A percentile compares a stretch with the other conserved stretches of the same genome.
phyloP scores from a whole-genome alignment of 164 flowering plant species.

The Protea cynaroides region DNA sequence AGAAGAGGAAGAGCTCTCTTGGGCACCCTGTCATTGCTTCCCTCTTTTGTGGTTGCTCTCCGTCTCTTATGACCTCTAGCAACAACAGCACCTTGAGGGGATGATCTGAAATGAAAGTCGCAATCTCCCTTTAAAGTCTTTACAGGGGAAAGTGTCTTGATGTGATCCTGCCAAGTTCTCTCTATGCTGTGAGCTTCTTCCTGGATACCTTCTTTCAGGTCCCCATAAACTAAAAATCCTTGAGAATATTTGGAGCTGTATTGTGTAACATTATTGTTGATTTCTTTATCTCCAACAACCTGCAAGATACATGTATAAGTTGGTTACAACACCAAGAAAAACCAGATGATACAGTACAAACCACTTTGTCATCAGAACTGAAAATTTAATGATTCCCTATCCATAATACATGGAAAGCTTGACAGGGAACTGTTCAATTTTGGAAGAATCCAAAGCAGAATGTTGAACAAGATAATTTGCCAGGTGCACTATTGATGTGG shows the following conservation, averaged over 20 bases:
- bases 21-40: not conserved
- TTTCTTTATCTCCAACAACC: constrained; percentile 14
- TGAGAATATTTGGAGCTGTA: not conserved
- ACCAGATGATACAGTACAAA: not conserved
- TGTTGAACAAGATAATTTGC: not conserved
- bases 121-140: constrained; percentile 8
- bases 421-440: not conserved
- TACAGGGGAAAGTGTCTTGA: not conserved
- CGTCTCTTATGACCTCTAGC: constrained; percentile 6
- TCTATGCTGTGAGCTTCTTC: not conserved
- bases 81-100: constrained; percentile 1
- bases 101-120: not conserved
- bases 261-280: not conserved
- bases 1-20: constrained; percentile 3
- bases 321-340: constrained; percentile 1
- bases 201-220: not conserved
- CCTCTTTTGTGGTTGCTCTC: constrained; percentile 8
- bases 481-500: not conserved
- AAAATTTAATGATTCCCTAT: not conserved
- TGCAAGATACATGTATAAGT: constrained; percentile 11
- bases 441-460: not conserved
- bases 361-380: too few species aligned
- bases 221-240: constrained; percentile 2
- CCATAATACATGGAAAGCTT: not conserved
- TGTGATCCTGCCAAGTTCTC: constrained; percentile 2